Evolutionary conservation across 495 filamentous ascomycete species (phyloP).

Genomic region (Podospora conica): DNA sequence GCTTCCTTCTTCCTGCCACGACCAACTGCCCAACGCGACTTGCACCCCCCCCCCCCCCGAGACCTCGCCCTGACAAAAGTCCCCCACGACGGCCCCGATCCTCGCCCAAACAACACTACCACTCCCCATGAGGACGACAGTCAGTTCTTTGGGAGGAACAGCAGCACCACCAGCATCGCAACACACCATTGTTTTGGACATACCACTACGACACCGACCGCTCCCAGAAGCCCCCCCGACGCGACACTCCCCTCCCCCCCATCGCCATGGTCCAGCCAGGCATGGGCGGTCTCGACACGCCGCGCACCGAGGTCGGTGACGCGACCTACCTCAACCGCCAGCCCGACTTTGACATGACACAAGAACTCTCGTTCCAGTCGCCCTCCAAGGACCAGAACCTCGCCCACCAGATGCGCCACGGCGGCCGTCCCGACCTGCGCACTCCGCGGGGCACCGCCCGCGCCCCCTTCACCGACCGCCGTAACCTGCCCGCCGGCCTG

Average conservation of each 20-base stretch:
- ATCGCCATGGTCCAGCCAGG: slow-evolving; percentile 41
- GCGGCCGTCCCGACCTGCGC: slow-evolving; percentile 53
- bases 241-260: not conserved
- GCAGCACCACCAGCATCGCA: not conserved
- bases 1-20: not conserved
- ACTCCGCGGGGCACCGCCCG: slow-evolving; percentile 56
- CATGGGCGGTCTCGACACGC: slow-evolving; percentile 63
- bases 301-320: slow-evolving; percentile 72
- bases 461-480: slow-evolving; percentile 60
- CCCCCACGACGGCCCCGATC: not conserved
- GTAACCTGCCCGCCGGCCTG: slow-evolving; percentile 56
- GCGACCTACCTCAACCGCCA: slow-evolving; percentile 66
- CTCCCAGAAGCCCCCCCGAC: not conserved
- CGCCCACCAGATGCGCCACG: slow-evolving; percentile 59
- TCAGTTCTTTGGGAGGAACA: not conserved
- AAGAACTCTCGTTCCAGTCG: slow-evolving; percentile 78
- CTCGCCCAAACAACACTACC: not conserved
- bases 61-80: too few relatives aligned
- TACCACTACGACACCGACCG: not conserved
- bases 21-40: not conserved
- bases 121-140: not conserved
- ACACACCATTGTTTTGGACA: slow-evolving; percentile 5
- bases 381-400: slow-evolving; percentile 74
- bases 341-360: slow-evolving; percentile 70
- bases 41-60: too few relatives aligned